Conservation (phyloP, 2,329 filamentous ascomycete genomes). For the Celoporthe dispersa region DNA sequence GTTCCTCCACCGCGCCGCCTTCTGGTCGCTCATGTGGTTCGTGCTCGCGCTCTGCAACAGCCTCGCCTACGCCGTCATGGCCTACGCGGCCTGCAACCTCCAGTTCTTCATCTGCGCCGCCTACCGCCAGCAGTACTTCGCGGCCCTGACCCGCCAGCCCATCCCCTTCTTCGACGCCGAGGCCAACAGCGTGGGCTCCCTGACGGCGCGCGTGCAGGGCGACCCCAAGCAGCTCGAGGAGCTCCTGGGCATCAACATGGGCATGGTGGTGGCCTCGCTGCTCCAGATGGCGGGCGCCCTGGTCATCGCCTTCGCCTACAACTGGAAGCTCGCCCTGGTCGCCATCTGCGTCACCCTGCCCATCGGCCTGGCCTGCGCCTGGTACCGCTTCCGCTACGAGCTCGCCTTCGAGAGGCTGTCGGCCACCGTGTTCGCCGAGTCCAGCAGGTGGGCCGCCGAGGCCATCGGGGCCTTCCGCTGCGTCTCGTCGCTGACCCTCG, state of each 20-base stretch:
- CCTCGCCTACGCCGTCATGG: constrained; percentile 50
- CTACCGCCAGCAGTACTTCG: constrained; percentile 65
- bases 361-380: constrained; percentile 52
- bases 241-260: constrained; percentile 66
- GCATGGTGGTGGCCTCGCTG: constrained; percentile 64
- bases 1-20: constrained; percentile 48
- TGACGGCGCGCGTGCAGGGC: constrained; percentile 59
- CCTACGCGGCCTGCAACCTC: constrained; percentile 49
- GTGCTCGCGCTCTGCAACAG: constrained; percentile 23
- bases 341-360: constrained; percentile 64
- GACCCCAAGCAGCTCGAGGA: constrained; percentile 66
- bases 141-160: constrained; percentile 62
- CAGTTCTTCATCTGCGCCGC: constrained; percentile 53
- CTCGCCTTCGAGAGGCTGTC: constrained; percentile 72
- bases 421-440: constrained; percentile 69
- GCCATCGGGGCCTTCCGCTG: constrained; percentile 76
- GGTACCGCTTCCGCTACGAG: constrained; percentile 61
- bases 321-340: constrained; percentile 77
- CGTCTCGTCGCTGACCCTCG: constrained; percentile 71
- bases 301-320: constrained; percentile 70
- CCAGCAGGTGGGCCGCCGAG: constrained; percentile 76
- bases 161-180: constrained; percentile 65
- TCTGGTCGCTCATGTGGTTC: constrained; percentile 71
- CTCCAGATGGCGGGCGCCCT: constrained; percentile 69
- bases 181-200: constrained; percentile 62